Evolutionary conservation across 306 rosid species (phyloP).

Genomic region (Sphenostylis stenocarpa): DNA sequence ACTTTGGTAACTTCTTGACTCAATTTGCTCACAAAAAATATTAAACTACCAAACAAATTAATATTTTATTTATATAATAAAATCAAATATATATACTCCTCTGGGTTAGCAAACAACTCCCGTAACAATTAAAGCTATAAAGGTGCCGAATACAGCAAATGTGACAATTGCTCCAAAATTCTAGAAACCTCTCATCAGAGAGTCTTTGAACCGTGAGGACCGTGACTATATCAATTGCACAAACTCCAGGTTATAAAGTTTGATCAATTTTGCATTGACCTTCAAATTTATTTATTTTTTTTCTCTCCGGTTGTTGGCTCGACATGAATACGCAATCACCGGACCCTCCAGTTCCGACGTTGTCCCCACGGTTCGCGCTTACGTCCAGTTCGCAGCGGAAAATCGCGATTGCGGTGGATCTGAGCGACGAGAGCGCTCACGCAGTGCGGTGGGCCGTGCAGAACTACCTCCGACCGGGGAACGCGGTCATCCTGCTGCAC

Average conservation of each 20-base stretch:
- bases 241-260: not conserved
- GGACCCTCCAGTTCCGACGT: slow-evolving; percentile 43
- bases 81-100: no score
- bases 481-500: slow-evolving; percentile 83
- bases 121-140: no score
- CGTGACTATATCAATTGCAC: not conserved
- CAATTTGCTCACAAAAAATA: no score
- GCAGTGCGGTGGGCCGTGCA: slow-evolving; percentile 91
- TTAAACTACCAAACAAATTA: no score
- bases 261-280: not conserved
- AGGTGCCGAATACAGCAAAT: no score
- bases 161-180: no score
- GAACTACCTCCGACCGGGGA: slow-evolving; percentile 86
- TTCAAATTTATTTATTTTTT: no score
- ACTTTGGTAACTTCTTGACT: no score
- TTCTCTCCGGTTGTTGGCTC: slow-evolving; percentile 2
- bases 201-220: not conserved
- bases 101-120: no score
- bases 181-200: not conserved
- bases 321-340: slow-evolving; percentile 53
- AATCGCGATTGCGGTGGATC: slow-evolving; percentile 92
- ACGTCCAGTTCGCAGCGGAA: slow-evolving; percentile 57
- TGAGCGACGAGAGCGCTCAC: slow-evolving; percentile 91
- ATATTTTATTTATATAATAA: no score
- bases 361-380: slow-evolving; percentile 25